Base-by-base conservation (phyloP, 495 filamentous ascomycete genomes). In the Penicillium egyptiacum region DNA sequence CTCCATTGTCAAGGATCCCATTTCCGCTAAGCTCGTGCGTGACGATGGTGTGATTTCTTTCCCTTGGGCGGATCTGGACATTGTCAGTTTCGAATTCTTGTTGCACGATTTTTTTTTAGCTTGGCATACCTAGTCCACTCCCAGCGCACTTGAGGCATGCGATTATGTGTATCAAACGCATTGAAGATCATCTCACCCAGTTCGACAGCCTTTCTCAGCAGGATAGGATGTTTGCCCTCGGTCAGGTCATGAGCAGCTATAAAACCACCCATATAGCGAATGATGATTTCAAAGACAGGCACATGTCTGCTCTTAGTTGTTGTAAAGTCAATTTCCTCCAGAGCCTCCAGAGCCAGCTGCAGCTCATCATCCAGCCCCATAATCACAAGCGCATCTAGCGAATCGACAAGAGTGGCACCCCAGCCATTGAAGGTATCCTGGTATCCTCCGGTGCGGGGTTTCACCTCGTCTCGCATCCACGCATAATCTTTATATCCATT, bases 91-190 rank as follows among this genome's bases (percentile, higher is more conserved):
- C 25, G 14, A 37, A 14, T 10, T 37, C 11, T 33, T 8, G n/a
- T 1, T 44, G 22, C 22, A 26, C 22, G n/a, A 37, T n/a, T 10
- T 5, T 8, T 19, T 3, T 11, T 12, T 23, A 20, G 2, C 31
- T 0, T 16, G 23, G 39, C 67, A 69, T 51, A 75, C 72, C 65
- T 71, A 26, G 77, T 73, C 71, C 78, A 81, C 40, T 77, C 61
- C 78, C 77, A 86, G 51, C 79, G 73, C 37, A 80, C 81, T 51
- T 89, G 68, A 10, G 93, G 94, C 91, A 99, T 95, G 52, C 91
- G 81, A 66, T 98, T 98, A 2, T 90, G 90, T 14, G 94, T 98
- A 69, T 99, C 94, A 70, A 99, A 99, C 9, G 89, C 86, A 55
- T 88, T 84, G 75, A 91, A 96, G 33, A 98, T 72, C 50, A 99